Base-by-base conservation (phyloP, 371 early-diverging fungal genomes). In the Cokeromyces recurvatus region DNA sequence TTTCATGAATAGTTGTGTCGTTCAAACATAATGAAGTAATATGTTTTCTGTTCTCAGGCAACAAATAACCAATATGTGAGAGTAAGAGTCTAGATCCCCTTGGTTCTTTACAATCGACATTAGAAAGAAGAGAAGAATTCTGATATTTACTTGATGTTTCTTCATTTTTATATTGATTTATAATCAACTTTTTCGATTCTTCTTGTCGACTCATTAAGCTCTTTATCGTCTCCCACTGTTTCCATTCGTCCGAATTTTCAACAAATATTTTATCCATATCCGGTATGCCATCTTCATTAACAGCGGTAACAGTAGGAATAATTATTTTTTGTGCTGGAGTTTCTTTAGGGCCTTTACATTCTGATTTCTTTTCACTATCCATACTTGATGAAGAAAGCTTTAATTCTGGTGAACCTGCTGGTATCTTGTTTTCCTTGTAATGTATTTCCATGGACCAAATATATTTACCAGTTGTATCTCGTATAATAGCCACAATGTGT, bases 401-500 rank as follows among this genome's bases (percentile, higher is more conserved):
- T n/a, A n/a, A n/a, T n/a, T n/a, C n/a, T n/a, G n/a, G n/a, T n/a
- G n/a, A n/a, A n/a, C n/a, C n/a, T n/a, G n/a, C n/a, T n/a, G n/a
- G n/a, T 29, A 5, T 11, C 35, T 4, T 34, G 35, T 34, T n/a
- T 34, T 78, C 77, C 15, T 63, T 53, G 51, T 85, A 84, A 32
- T 61, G 59, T 12, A 80, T 57, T 37, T 71, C 66, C 21, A 78
- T 63, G 16, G 74, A 74, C 88, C 88, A 90, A 0, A 81, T 69
- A 56, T 84, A 85, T 54, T 78, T 81, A 14, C 90, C 90, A 8
- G 74, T 83, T 1, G 82, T 68, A 47, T 90, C 88, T 31, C 89
- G 77, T 45, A 85, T 57, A 0, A 86, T 66, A 6, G 81, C 53
- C 0, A 77, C 59, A 11, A 77, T 53, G 20, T 76, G 65, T 2